Evolutionary conservation across 1,139 yeast species (phyloP), one percentile per base, ranked within the genome.

Genomic region (Saccharomyces hybrid): DNA sequence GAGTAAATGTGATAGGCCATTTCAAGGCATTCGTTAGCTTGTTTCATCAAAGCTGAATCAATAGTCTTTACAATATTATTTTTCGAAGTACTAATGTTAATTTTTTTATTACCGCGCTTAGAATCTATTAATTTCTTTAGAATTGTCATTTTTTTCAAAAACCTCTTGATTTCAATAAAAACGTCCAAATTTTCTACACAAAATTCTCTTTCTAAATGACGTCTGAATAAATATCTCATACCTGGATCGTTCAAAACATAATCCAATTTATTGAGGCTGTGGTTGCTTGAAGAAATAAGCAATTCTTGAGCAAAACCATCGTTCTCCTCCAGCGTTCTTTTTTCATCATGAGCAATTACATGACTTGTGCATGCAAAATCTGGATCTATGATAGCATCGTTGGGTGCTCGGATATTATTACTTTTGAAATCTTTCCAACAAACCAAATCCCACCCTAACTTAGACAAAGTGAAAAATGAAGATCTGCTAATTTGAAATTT

Each of bases 181-280:
- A 87, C 90, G 60, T 84, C 83, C 21, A 89, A 71, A 62, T 88
- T 89, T 65, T 91, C 98, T 3, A 78, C 79, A 66, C 96, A 88
- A 58, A 77, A 78, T 54, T 83, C 86, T 16, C 75, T 77, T 50
- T 78, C 81, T 53, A 90, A 71, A 66, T 87, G 89, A 26, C 75
- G 74, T 55, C 81, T 76, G 69, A 91, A 89, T 11, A 89, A 72
- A 59, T 82, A 79, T 52, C 85, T 76, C 72, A 86, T 72, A 0
- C 96, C 98, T 0, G 97, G 96, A 65, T 91, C 97, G 3, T 71
- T 71, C 14, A 90, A 67, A 3, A 87, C 76, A 9, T 75, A 74
- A 44, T 74, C 71, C 42, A 88, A 70, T 21, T 57, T 54, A 14
- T 53, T 55, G 4, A 52, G 28, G 16, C 50, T 50, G 9, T 27